Base-by-base conservation (phyloP, 2,329 filamentous ascomycete genomes). In the Celoporthe dispersa region DNA sequence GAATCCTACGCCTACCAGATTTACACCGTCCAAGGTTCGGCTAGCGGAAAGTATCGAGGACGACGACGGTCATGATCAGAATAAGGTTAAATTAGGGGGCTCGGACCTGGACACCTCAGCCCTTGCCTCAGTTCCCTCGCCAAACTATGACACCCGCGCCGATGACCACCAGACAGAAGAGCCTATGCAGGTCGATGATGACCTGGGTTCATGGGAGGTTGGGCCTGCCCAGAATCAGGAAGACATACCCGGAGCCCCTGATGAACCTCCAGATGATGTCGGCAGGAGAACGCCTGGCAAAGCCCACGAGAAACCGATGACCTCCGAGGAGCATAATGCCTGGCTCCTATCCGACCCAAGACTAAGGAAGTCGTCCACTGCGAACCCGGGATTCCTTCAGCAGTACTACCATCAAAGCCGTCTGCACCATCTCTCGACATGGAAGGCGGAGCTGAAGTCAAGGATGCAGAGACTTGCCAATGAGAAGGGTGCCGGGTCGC, bases 351-450 rank as follows among this genome's bases (percentile, higher is more conserved):
- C 92, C 2, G 94, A 98, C 76, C 94, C 96, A 2, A 90, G 90
- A 44, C 89, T 97, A 75, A 89, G 93, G 70, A 96, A 97, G 76
- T 94, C 94, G 0, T 97, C 94, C 1, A 94, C 94, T 1, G 92
- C 94, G 11, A 97, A 99, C 74, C 96, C 97, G 0, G 91, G 96
- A 48, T 99, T 99, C 72, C 84, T 99, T 1, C 92, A 95, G 73
- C 94, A 98, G 72, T 99, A 93, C 77, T 99, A 98, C 77, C 92
- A 94, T 5, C 94, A 98, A 80, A 98, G 95, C 72, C 91, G 96
- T 33, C 85, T 99, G 28, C 97, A 99, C 79, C 96, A 99, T 78
- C 83, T 99, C 0, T 98, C 95, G 0, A 94, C 93, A 0, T 98
- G 96, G 97, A 99, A 98, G 83, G 92, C 95, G 1, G 93, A 97